These are phyloP conservation scores for Pneumocystis sp. DNA, from an alignment of 1,139 yeast species.

Conservation along the genomic window DNA sequence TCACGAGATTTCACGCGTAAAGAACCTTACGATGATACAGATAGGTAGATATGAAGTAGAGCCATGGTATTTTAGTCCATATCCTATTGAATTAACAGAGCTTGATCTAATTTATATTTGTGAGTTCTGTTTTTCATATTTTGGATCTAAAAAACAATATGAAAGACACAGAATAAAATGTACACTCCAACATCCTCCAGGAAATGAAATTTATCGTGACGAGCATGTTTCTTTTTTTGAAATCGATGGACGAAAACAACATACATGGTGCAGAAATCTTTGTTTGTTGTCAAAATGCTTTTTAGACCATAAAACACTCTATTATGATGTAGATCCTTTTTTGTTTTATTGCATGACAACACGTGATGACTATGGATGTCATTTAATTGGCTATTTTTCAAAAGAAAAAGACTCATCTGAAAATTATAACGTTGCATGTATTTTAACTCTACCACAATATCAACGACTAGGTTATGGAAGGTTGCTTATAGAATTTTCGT, in stretches of 20 bases:
- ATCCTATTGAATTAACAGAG: conserved; percentile 86
- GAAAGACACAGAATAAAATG: conserved; percentile 80
- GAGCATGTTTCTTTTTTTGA: conserved; percentile 75
- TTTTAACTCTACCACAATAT: conserved; percentile 84
- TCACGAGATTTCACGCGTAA: conserved; percentile 78
- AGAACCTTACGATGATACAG: conserved; percentile 61
- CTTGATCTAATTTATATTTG: conserved; percentile 80
- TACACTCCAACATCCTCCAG: conserved; percentile 83
- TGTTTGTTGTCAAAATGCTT: conserved; percentile 78
- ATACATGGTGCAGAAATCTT: conserved; percentile 92
- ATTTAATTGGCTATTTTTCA: conserved; percentile 87
- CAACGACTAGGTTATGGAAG: conserved; percentile 93
- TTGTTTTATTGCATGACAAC: conserved; percentile 88
- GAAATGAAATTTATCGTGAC: conserved; percentile 90
- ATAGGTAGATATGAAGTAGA: conserved; percentile 87
- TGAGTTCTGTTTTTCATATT: conserved; percentile 78
- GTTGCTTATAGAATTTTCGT: conserved; percentile 79
- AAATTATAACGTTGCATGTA: conserved; percentile 94
- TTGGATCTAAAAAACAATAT: conserved; percentile 79
- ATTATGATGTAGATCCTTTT: conserved; percentile 95
- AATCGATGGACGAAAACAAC: conserved; percentile 86
- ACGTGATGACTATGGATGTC: conserved; percentile 79
- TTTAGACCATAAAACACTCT: conserved; percentile 85
- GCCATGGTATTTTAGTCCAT: conserved; percentile 98
- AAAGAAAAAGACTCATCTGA: conserved; percentile 94